These are phyloP conservation scores for Leccinum barrowsii DNA, from an alignment of 768 basidiomycete genomes.

Conservation along the genomic window DNA sequence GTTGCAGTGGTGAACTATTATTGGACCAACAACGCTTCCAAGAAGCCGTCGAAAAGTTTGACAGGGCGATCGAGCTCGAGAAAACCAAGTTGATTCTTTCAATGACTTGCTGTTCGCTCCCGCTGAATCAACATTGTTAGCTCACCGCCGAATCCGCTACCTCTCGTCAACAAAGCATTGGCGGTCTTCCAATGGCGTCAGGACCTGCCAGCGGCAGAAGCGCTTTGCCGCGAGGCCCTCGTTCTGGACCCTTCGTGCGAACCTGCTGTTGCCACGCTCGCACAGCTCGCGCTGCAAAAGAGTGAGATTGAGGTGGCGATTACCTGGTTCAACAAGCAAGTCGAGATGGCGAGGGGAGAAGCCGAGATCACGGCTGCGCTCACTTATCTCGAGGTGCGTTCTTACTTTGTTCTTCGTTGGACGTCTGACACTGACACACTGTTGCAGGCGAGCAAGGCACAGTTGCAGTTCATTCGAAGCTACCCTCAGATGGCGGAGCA, in stretches of 20 bases:
- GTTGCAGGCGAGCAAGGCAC: constrained; percentile 76
- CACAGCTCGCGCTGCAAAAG: constrained; percentile 90
- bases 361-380: constrained; percentile 77
- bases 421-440: background rate
- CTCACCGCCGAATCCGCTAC: constrained; percentile 77
- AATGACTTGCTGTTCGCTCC: background rate
- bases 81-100: constrained; percentile 53
- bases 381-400: constrained; percentile 73
- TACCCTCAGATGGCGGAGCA: constrained; percentile 85
- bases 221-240: constrained; percentile 84
- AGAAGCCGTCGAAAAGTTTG: constrained; percentile 91
- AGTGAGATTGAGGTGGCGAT: constrained; percentile 84
- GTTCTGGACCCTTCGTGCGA: constrained; percentile 91
- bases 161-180: constrained; percentile 97
- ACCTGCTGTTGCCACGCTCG: constrained; percentile 92
- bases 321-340: constrained; percentile 80
- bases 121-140: constrained; percentile 15
- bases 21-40: constrained; percentile 86
- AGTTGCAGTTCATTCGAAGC: constrained; percentile 76
- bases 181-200: constrained; percentile 95
- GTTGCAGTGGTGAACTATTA: constrained; percentile 81
- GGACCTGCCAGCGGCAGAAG: constrained; percentile 78
- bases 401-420: background rate
- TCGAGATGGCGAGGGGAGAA: constrained; percentile 85
- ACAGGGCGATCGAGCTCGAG: constrained; percentile 86